Conservation (phyloP, 345 rosid genomes). For the Eucalyptus pauciflora region DNA sequence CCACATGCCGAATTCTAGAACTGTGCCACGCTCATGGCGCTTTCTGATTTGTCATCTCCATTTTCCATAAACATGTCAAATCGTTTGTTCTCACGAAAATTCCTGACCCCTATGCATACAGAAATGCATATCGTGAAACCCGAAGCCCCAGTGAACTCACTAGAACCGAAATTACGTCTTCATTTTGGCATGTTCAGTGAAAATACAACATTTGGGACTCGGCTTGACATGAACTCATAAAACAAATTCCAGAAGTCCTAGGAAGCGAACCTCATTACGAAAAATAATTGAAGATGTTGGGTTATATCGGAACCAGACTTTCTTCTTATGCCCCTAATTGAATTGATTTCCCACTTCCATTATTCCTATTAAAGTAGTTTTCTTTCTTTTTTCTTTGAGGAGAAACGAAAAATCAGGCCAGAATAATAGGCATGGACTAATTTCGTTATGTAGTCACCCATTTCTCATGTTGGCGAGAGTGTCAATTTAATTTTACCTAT, state of each 20-base stretch:
- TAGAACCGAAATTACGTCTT: background rate
- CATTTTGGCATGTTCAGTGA: background rate
- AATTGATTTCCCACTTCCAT: background rate
- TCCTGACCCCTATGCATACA: background rate
- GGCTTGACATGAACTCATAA: background rate
- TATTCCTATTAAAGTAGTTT: background rate
- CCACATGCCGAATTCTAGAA: background rate
- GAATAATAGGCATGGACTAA: background rate
- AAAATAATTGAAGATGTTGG: background rate
- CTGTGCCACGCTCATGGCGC: background rate
- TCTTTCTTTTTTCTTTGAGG: background rate
- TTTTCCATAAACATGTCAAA: background rate
- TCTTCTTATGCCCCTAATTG: background rate
- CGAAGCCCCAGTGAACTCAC: background rate
- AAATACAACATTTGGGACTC: background rate
- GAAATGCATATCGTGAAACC: background rate
- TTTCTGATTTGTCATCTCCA: background rate
- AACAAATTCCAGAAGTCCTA: background rate
- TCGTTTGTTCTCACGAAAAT: background rate
- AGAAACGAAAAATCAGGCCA: background rate
- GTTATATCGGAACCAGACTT: background rate
- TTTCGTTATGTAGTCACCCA: background rate
- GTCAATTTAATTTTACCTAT: background rate
- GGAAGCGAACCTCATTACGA: background rate
- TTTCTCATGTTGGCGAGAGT: background rate